Conservation (phyloP, 2,329 filamentous ascomycete species). For the Pseudogymnoascus sp. region DNA sequence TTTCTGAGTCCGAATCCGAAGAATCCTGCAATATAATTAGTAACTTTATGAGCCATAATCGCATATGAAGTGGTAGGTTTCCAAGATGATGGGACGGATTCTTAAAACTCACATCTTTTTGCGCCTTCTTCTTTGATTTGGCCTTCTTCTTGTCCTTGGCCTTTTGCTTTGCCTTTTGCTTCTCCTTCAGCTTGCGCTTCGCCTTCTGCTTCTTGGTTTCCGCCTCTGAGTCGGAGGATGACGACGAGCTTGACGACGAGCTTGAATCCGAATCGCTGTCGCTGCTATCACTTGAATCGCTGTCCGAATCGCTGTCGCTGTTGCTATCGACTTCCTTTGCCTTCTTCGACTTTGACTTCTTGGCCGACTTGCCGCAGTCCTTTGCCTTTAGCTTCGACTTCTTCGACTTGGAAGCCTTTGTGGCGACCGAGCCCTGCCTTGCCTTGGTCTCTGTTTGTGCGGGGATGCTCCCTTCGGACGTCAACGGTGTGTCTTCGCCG, state of each 20-base stretch:
- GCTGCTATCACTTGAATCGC: slow-evolving; percentile 11
- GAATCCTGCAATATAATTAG: slow-evolving; percentile 12
- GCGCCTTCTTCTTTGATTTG: slow-evolving; percentile 33
- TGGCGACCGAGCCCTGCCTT: slow-evolving; percentile 16
- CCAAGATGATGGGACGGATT: slow-evolving; percentile 8
- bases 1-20: slow-evolving; percentile 23
- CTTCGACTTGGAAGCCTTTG: slow-evolving; percentile 17
- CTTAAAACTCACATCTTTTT: slow-evolving; percentile 22
- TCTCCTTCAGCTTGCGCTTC: slow-evolving; percentile 28
- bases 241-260: slow-evolving; percentile 14
- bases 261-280: slow-evolving; percentile 8
- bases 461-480: slow-evolving; percentile 15
- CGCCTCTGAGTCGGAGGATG: slow-evolving; percentile 13
- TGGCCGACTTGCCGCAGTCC: slow-evolving; percentile 9
- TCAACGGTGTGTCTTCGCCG: slow-evolving; percentile 15
- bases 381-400: slow-evolving; percentile 17
- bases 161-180: slow-evolving; percentile 29
- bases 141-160: slow-evolving; percentile 28
- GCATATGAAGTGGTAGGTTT: slow-evolving; percentile 10
- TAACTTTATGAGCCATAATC: slow-evolving; percentile 10
- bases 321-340: slow-evolving; percentile 14
- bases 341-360: slow-evolving; percentile 21
- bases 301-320: slow-evolving; percentile 17
- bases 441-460: slow-evolving; percentile 21
- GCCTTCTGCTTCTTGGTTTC: slow-evolving; percentile 28